Base-by-base conservation (phyloP, 1,284 basidiomycete genomes). In the Fomitopsis betulina region DNA sequence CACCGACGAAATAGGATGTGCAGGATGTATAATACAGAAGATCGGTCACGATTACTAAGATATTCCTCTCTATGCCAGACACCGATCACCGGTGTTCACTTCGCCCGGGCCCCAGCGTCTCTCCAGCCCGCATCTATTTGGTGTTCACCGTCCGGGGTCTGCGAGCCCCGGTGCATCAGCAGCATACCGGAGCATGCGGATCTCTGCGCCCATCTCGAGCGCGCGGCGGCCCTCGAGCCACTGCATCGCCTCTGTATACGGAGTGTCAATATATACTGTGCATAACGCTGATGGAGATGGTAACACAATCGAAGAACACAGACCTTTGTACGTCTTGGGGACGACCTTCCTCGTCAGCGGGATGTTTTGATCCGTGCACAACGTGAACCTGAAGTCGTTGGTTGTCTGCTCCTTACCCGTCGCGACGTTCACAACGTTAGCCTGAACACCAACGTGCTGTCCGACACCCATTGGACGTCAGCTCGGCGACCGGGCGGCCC, bases 151-250 rank as follows among this genome's bases (percentile, higher is more conserved):
- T 27, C 43, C 23, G 5, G 5, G 23, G 15, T 13, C 23, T 13
- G 2, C 13, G 4, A 47, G 13, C 25, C 45, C 49, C 33, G 30
- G 49, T 13, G 32, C 49, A 7, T 27, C 49, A 7, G 49, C 49
- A 5, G 33, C 49, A 12, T 51, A 51, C 58, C 71, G 67, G 47
- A 76, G 61, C 25, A 73, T 74, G 43, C 78, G 69, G 57, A 89
- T 87, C 62, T 84, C 79, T 21, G 77, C 78, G 12, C 85, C 84
- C 58, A 86, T 75, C 65, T 85, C 83, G 0, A 89, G 73, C 3
- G 86, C 85, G 9, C 91, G 78, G 59, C 82, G 83, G 0, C 87
- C 91, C 70, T 93, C 91, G 30, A 93, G 74, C 84, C 89, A 93
- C 42, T 85, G 73, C 90, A 94, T 93, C 3, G 88, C 84, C 70